A percentile compares a stretch with the other conserved stretches of the same genome.
Evolutionary conservation across 176 grass and related monocot species (phyloP).

Genomic region (Oryza nivara): DNA sequence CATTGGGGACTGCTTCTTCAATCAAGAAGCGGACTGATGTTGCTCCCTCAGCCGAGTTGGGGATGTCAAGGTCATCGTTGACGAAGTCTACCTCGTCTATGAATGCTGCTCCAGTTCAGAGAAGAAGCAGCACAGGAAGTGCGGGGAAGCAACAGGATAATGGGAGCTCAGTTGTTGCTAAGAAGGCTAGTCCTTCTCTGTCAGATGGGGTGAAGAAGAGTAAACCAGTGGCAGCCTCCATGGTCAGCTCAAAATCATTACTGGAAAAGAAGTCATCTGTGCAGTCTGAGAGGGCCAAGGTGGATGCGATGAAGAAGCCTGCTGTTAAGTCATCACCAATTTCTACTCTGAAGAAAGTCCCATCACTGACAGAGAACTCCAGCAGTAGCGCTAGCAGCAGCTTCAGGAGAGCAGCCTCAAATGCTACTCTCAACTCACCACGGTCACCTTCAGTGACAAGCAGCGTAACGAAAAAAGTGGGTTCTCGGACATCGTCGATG

Average conservation of each 20-base stretch:
- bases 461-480: constrained; percentile 50
- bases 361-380: constrained; percentile 52
- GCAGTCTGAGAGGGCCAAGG: constrained; percentile 37
- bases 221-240: constrained; percentile 34
- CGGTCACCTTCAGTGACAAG: constrained; percentile 59
- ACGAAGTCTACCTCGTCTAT: constrained; percentile 32
- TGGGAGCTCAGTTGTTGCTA: constrained; percentile 44
- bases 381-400: constrained; percentile 40
- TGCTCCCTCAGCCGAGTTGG: neutral
- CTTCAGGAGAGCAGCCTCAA: constrained; percentile 57
- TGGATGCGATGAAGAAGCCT: constrained; percentile 45
- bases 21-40: constrained; percentile 45
- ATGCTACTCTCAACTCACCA: constrained; percentile 52
- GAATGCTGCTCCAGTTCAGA: constrained; percentile 34
- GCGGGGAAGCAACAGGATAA: constrained; percentile 45
- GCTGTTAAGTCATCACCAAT: constrained; percentile 47
- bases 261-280: constrained; percentile 47
- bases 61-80: constrained; percentile 29
- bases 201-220: constrained; percentile 61
- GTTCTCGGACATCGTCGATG: constrained; percentile 46
- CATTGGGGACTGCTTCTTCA: constrained; percentile 36
- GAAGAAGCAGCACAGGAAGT: constrained; percentile 61
- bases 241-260: constrained; percentile 42
- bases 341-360: constrained; percentile 60
- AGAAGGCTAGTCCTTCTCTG: constrained; percentile 52